These are phyloP conservation scores for Actinidia arguta DNA, from an alignment of 179 eudicot genomes.

Conservation along the genomic window DNA sequence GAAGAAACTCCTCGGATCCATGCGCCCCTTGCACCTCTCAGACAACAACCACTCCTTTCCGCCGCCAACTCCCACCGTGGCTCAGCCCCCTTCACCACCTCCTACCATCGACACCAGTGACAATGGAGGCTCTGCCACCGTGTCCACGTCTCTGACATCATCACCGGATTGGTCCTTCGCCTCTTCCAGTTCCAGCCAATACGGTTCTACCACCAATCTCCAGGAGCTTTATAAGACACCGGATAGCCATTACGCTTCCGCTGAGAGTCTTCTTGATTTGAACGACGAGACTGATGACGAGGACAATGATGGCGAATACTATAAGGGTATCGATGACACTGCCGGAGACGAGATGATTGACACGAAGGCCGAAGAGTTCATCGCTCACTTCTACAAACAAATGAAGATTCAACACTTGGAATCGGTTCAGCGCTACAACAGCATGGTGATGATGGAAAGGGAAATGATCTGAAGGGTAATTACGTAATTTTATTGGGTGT, in stretches of 20 bases:
- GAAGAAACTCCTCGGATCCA: conserved; percentile 45
- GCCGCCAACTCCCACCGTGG: not conserved
- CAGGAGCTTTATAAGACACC: conserved; percentile 26
- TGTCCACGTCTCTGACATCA: not conserved
- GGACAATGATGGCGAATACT: conserved; percentile 19
- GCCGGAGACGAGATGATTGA: conserved; percentile 70
- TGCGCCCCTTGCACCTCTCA: conserved; percentile 52
- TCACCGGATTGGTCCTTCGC: conserved; percentile 17
- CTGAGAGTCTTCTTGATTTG: not conserved
- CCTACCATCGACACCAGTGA: no score
- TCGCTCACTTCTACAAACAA: conserved; percentile 64
- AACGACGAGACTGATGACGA: conserved; percentile 14
- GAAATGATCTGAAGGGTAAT: not conserved
- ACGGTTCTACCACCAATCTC: conserved; percentile 46
- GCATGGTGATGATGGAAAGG: not conserved
- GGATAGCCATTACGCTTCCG: not conserved
- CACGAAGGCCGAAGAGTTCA: conserved; percentile 70
- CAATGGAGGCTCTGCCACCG: not conserved
- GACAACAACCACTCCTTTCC: conserved; percentile 5
- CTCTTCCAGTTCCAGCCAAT: conserved; percentile 32
- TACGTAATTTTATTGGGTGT: not conserved
- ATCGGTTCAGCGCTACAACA: not conserved
- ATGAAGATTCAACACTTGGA: conserved; percentile 34
- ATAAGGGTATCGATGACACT: conserved; percentile 48
- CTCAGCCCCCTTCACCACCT: no score